Percentiles rank a stretch among this genome's conserved stretches.
Conservation (phyloP, 2,329 filamentous ascomycete species). For the Nemania diffusa region DNA sequence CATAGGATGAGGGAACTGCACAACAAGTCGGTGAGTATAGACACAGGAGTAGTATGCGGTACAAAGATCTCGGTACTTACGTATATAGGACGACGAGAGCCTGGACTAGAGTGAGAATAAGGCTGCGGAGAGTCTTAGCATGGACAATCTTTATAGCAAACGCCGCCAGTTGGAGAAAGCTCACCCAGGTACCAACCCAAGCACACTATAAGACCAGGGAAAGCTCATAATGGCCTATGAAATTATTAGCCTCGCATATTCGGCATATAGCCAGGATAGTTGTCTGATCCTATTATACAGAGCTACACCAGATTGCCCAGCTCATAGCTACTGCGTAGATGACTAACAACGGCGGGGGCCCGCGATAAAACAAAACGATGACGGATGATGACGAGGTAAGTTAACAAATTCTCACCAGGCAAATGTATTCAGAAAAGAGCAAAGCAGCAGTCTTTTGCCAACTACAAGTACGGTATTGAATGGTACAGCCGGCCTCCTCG, state of each 20-base stretch:
- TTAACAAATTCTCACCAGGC: conserved; percentile 61
- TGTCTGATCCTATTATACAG: too few species aligned
- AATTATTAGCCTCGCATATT: conserved; percentile 19
- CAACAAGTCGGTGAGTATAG: conserved; percentile 12
- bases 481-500: conserved; percentile 78
- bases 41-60: not conserved
- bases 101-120: conserved; percentile 84
- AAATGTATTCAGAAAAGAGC: conserved; percentile 96
- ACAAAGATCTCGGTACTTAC: conserved; percentile 57
- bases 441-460: conserved; percentile 95
- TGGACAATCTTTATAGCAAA: conserved; percentile 20
- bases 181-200: conserved; percentile 84
- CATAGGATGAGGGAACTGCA: conserved; percentile 44
- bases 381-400: not conserved
- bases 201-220: conserved; percentile 88
- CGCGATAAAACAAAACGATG: not conserved
- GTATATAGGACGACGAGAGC: conserved; percentile 87
- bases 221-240: conserved; percentile 87
- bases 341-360: not conserved
- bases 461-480: conserved; percentile 92
- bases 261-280: not conserved
- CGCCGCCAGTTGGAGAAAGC: conserved; percentile 36
- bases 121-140: conserved; percentile 47
- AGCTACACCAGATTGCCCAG: not conserved
- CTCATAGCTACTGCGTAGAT: not conserved